Base-by-base conservation (phyloP, 129 eudicot species). In the Saussurea involucrata region DNA sequence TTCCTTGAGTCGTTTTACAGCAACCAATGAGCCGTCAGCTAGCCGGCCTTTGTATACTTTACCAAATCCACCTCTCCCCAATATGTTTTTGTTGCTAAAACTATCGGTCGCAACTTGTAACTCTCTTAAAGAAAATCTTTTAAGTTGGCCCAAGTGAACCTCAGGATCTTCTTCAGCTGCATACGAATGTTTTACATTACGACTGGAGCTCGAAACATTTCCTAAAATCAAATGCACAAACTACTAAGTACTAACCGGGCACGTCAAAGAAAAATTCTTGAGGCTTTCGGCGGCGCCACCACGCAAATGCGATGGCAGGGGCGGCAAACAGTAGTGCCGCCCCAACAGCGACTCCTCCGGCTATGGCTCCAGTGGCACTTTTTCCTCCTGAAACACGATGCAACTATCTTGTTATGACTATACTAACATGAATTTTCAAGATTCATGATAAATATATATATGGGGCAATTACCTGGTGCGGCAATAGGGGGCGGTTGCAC, bases 121-220 rank as follows among this genome's bases (percentile, higher is more conserved):
- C 80, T 93, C 98, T 31, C 96, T 75, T 44, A 90, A 81, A 15
- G 98, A 90, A 72, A 88, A 93, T 73, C 98, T 83, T 78, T 90
- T 93, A 12, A 93, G 96, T 66, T 90, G 98, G 49, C 98, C 98
- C 49, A 92, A 63, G 73, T 90, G 96, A 20, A 92, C 98, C 76
- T 92, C 98, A 0, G 98, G 98, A 65, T 92, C 96, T 84, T 92
- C 98, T 76, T 92, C 98, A 63, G 94, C 98, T 92, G 92, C 76
- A 86, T 71, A 72, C 37, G n/a, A 57, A 71, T 22, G 42, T 4
- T 27, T 20, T 4, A 49, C 42, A 69, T 55, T 15, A 55, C 7
- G 5, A 72, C 66, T 27, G n/a, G 18, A 36, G 22, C 4, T 21
- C n/a, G 55, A 46, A 25, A 42, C 2, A 2, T 46, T 27, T 10